Percentiles rank a stretch among this genome's conserved stretches.
Evolutionary conservation across 805 yeast genomes (phyloP).

Genomic region (Barnettozyma salicaria): DNA sequence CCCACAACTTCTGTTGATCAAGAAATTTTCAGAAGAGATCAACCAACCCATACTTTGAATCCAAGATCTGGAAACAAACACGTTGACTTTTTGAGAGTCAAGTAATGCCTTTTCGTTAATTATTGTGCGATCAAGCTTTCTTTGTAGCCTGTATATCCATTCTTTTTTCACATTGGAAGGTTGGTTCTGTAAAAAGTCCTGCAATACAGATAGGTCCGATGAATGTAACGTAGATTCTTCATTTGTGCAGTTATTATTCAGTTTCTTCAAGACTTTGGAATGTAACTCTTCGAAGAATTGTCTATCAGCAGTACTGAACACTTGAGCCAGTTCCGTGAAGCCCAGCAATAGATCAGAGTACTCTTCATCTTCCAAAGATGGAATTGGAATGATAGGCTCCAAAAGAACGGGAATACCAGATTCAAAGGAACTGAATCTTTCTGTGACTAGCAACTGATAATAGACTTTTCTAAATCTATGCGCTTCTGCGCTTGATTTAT

Average conservation of each 20-base stretch:
- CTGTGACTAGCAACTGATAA: slow-evolving; percentile 20
- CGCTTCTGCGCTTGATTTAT: slow-evolving; percentile 13
- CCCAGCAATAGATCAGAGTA: slow-evolving; percentile 22
- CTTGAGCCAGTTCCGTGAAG: slow-evolving; percentile 21
- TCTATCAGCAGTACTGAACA: slow-evolving; percentile 22
- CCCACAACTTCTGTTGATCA: slow-evolving; percentile 12
- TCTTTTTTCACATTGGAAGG: slow-evolving; percentile 17
- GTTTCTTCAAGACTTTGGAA: slow-evolving; percentile 13
- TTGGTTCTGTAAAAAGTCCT: slow-evolving; percentile 16
- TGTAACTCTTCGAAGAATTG: slow-evolving; percentile 21
- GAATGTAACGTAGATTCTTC: slow-evolving; percentile 4
- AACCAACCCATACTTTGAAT: slow-evolving; percentile 23
- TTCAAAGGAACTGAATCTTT: slow-evolving; percentile 21
- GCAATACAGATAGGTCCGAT: slow-evolving; percentile 11
- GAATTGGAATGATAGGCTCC: slow-evolving; percentile 22
- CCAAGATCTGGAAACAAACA: slow-evolving; percentile 22
- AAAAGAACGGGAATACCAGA: slow-evolving; percentile 19
- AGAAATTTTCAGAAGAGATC: slow-evolving; percentile 19
- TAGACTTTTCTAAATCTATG: slow-evolving; percentile 23
- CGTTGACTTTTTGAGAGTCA: slow-evolving; percentile 23
- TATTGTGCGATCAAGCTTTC: slow-evolving; percentile 16
- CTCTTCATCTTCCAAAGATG: slow-evolving; percentile 22
- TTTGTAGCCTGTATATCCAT: slow-evolving; percentile 20
- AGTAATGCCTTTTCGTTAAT: slow-evolving; percentile 10
- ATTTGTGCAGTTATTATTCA: not conserved